Conservation (phyloP, 2,329 filamentous ascomycete genomes). For the Trichoderma koningii region DNA sequence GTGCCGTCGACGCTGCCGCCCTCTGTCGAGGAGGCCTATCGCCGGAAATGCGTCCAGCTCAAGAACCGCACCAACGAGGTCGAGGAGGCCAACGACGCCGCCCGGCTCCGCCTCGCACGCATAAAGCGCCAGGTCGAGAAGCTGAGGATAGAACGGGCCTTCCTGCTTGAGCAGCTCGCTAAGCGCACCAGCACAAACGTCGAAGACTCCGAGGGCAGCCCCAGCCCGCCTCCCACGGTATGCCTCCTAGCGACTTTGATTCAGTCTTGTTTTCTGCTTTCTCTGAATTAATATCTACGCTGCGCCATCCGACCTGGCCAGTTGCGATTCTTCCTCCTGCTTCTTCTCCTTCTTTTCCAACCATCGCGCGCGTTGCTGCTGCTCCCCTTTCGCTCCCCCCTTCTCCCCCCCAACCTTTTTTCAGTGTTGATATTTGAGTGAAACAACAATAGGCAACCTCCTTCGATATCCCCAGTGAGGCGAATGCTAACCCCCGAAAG, state of each 20-base stretch:
- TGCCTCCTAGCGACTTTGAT: conserved; percentile 33
- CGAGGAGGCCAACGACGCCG: conserved; percentile 85
- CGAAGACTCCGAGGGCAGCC: conserved; percentile 77
- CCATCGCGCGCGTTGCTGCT: neutral
- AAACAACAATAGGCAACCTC: conserved; percentile 38
- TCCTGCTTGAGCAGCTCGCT: conserved; percentile 70
- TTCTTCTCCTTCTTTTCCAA: neutral
- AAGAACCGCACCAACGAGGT: conserved; percentile 90
- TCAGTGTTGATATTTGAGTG: conserved; percentile 41
- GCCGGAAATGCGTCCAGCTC: conserved; percentile 92
- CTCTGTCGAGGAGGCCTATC: conserved; percentile 93
- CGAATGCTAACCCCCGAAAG: conserved; percentile 50
- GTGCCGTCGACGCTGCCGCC: conserved; percentile 70
- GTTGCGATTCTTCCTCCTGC: conserved; percentile 18
- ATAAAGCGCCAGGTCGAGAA: conserved; percentile 87
- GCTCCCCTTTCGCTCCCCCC: conserved; percentile 18
- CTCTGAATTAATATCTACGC: neutral
- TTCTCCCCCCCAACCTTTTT: conserved; percentile 26
- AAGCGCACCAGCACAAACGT: conserved; percentile 74
- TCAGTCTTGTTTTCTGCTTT: neutral
- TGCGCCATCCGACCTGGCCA: neutral
- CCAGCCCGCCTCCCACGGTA: conserved; percentile 78
- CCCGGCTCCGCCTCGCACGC: conserved; percentile 74
- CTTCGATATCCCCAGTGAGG: conserved; percentile 38
- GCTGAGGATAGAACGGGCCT: conserved; percentile 81